Conservation (phyloP, 257 asterid genomes). For the Schizonepeta tenuifolia region DNA sequence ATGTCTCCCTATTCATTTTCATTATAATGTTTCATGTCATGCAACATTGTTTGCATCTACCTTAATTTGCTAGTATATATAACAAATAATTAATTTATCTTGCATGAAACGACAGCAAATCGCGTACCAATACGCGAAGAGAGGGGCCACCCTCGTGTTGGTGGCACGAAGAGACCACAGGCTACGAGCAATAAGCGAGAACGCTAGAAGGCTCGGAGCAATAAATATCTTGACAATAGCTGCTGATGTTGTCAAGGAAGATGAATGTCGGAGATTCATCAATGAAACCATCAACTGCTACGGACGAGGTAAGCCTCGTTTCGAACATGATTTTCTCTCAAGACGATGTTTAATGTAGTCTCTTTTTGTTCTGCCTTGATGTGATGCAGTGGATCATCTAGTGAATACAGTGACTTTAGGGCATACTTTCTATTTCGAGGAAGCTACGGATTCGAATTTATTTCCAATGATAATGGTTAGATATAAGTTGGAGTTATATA, state of each 20-base stretch:
- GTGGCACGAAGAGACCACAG: conserved; percentile 86
- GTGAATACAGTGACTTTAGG: conserved; percentile 89
- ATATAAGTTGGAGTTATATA: neutral
- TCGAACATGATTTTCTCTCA: neutral
- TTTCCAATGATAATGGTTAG: conserved; percentile 84
- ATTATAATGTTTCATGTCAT: too few species aligned
- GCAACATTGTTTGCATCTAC: neutral
- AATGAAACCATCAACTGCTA: conserved; percentile 60
- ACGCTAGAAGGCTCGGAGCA: conserved; percentile 69
- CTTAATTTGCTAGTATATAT: neutral
- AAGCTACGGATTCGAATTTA: conserved; percentile 73
- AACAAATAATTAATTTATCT: neutral
- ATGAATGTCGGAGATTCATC: conserved; percentile 81
- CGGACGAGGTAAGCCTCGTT: conserved; percentile 56
- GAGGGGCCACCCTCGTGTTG: conserved; percentile 75
- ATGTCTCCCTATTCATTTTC: too few species aligned
- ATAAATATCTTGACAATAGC: conserved; percentile 68
- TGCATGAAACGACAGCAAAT: conserved; percentile 71
- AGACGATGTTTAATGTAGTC: neutral
- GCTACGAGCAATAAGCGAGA: conserved; percentile 77
- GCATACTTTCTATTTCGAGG: conserved; percentile 94
- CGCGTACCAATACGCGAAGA: conserved; percentile 89
- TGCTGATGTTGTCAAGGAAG: conserved; percentile 97
- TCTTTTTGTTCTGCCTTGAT: neutral
- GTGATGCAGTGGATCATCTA: conserved; percentile 84